Evolutionary conservation across 768 basidiomycete species (phyloP), one percentile per base, ranked within the genome.

Genomic region (Panellus pusillus): DNA sequence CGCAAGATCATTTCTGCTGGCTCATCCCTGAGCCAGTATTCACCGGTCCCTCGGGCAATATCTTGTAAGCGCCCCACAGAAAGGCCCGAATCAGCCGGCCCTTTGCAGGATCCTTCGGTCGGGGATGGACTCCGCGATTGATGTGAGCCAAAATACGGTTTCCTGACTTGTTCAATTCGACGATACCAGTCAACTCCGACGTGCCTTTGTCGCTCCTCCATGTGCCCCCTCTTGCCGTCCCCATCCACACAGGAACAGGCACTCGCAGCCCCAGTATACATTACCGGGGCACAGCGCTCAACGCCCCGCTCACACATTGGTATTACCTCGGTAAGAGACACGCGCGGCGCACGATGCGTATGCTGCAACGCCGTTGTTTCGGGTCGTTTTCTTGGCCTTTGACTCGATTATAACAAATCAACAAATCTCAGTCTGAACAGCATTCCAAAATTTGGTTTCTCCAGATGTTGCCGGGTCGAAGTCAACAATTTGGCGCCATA

Each of bases 201-300:
- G 49, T 1, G 55, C 49, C n/a, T 49, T 56, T 24, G 35, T 51
- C 5, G 55, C 55, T 1, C 55, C 44, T n/a, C n/a, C n/a, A n/a
- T n/a, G n/a, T n/a, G n/a, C n/a, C n/a, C n/a, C n/a, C n/a, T n/a
- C n/a, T n/a, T n/a, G n/a, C 49, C 3, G 49, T 56, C 1, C 55
- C 49, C 15, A 4, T 56, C 17, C 50, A 51, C 12, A 43, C 39
- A 8, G 45, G 28, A 14, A 56, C 55, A 1, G 39, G 42, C 40
- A 5, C 20, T 56, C 15, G 39, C 55, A 18, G 36, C 41, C 17
- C 36, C 49, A 35, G 15, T 56, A 44, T 49, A 56, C 49, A 56
- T 50, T 32, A 56, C 55, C 13, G 55, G 55, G 55, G 55, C 40
- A 50, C 55, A 9, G 55, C 55, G 15, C 27, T 51, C 47, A 51